A percentile compares a stretch with the other conserved stretches of the same genome.
phyloP scores from a whole-genome alignment of 352 stramenopile genomes.

The Globisporangium camurandrum region DNA sequence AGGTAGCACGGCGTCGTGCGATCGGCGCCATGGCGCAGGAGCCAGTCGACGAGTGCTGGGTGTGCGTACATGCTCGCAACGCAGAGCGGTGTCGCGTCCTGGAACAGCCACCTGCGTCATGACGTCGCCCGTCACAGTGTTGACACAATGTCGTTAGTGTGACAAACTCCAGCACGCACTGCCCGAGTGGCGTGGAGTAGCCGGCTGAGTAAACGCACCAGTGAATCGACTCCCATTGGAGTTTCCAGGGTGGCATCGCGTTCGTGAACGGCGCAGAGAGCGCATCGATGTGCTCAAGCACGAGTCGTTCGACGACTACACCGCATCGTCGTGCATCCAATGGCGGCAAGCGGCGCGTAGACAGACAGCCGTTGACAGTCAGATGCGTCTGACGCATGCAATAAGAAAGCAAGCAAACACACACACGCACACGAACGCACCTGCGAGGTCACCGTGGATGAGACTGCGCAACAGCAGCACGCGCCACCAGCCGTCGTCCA shows the following conservation, averaged over 20 bases:
- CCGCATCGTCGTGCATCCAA: too few relatives aligned
- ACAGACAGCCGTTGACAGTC: background rate
- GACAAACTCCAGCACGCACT: too few relatives aligned
- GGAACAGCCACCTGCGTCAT: slow-evolving; percentile 46
- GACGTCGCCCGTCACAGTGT: background rate
- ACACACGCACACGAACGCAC: background rate
- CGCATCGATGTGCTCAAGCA: slow-evolving; percentile 39
- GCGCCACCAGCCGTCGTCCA: slow-evolving; percentile 10
- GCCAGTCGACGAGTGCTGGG: slow-evolving; percentile 39
- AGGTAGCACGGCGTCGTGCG: slow-evolving; percentile 42
- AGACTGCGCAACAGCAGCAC: slow-evolving; percentile 10
- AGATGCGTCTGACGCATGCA: background rate
- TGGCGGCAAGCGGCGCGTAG: too few relatives aligned
- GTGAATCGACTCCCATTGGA: slow-evolving; percentile 63
- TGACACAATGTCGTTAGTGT: too few relatives aligned
- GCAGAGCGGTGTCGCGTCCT: slow-evolving; percentile 58
- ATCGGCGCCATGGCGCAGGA: slow-evolving; percentile 52
- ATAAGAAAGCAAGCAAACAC: background rate
- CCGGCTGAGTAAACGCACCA: too few relatives aligned
- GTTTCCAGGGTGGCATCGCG: slow-evolving; percentile 40
- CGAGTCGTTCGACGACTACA: slow-evolving; percentile 19
- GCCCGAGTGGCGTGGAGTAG: too few relatives aligned
- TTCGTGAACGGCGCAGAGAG: slow-evolving; percentile 48
- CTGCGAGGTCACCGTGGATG: slow-evolving; percentile 8
- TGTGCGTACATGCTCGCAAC: slow-evolving; percentile 50